A percentile compares a stretch with the other conserved stretches of the same genome.
phyloP scores from a whole-genome alignment of 345 rosid species.

The Salix exigua region DNA sequence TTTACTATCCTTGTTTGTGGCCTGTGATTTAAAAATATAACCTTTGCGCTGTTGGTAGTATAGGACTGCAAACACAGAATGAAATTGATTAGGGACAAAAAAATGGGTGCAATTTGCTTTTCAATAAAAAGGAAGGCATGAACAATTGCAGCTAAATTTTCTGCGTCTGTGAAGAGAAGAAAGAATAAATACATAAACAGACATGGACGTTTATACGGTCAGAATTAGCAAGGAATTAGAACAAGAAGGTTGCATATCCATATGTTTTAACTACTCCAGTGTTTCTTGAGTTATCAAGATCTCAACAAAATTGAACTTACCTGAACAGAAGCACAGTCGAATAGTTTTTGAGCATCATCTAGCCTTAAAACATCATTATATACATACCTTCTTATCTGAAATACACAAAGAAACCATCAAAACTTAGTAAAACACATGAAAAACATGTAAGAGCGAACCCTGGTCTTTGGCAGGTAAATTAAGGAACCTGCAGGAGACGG shows the following conservation, averaged over 20 bases:
- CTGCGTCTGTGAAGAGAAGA: neutral
- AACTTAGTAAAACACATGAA: neutral
- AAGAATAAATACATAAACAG: neutral
- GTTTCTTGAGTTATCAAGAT: neutral
- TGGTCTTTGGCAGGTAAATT: neutral
- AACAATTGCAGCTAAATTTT: neutral
- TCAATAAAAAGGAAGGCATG: neutral
- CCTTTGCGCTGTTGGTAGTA: constrained; percentile 76
- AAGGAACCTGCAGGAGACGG: constrained; percentile 66
- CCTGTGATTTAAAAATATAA: constrained; percentile 75
- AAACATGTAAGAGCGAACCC: neutral
- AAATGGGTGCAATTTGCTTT: neutral
- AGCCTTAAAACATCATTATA: constrained; percentile 73
- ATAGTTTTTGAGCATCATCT: constrained; percentile 60
- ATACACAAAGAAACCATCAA: neutral
- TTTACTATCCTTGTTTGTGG: constrained; percentile 61
- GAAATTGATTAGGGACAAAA: neutral
- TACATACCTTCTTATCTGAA: constrained; percentile 84
- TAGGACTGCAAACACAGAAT: constrained; percentile 44
- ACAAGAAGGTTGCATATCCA: neutral
- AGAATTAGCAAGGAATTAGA: neutral
- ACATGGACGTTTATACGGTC: neutral
- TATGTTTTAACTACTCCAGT: too few relatives aligned
- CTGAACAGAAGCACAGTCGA: constrained; percentile 79
- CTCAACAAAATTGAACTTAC: constrained; percentile 27